These are phyloP conservation scores for Adansonia gregorii DNA, from an alignment of 441 rosid species.

Conservation along the genomic window DNA sequence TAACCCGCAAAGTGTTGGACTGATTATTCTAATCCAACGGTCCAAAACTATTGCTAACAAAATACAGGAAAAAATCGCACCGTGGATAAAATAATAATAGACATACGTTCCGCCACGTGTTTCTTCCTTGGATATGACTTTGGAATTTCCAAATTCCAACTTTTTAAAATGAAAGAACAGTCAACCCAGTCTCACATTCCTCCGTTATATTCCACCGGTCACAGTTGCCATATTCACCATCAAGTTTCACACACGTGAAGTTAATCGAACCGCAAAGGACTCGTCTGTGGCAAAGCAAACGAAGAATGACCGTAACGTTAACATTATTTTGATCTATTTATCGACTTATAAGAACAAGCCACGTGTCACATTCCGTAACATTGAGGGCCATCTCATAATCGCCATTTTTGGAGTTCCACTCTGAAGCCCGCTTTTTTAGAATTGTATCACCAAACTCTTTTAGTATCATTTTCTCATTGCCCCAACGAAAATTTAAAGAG, in stretches of 20 bases:
- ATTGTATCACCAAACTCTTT: constrained; percentile 35
- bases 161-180: neutral
- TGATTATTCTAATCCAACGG: constrained; percentile 19
- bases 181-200: neutral
- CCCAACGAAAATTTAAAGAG: no score
- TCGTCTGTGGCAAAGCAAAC: constrained; percentile 9
- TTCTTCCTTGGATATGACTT: neutral
- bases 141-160: constrained; percentile 5
- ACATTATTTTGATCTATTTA: neutral
- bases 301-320: neutral
- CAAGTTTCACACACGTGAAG: neutral
- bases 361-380: constrained; percentile 30
- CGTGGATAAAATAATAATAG: constrained; percentile 18
- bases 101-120: constrained; percentile 28
- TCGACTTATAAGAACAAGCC: constrained; percentile 31
- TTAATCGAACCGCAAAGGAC: constrained; percentile 9
- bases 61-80: neutral
- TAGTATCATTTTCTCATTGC: constrained; percentile 19
- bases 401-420: constrained; percentile 10
- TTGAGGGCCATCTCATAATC: constrained; percentile 41
- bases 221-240: constrained; percentile 26
- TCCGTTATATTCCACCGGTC: constrained; percentile 13
- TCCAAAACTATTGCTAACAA: neutral
- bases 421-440: constrained; percentile 35
- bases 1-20: no score